Base-by-base conservation (phyloP, 2,329 filamentous ascomycete genomes). In the Trichoderma sp. region DNA sequence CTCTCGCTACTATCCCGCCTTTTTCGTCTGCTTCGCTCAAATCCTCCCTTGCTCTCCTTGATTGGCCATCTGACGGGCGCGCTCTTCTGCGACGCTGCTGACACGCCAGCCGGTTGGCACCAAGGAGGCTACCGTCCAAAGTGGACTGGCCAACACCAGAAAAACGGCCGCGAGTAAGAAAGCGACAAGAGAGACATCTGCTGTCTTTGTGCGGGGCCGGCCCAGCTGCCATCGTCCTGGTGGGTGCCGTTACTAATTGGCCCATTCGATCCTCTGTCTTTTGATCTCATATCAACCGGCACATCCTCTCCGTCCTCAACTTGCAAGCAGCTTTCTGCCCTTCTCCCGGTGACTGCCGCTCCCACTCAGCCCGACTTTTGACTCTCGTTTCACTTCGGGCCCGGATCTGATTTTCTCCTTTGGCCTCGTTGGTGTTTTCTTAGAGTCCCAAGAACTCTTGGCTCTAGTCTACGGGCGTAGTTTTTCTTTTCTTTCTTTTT, bases 141-240 rank as follows among this genome's bases (percentile, higher is more conserved):
- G 71, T 70, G 59, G 71, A 59, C 71, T 66, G 71, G 53, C 71
- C 71, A 73, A 67, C 68, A 73, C 53, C 62, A 58, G 57, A 15
- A 73, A 36, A 72, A 47, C 71, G 63, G 68, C 73, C 64, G 71
- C 74, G 74, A 75, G 75, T 74, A 73, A 73, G 53, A 75, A 73
- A 68, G 67, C 74, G 68, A 72, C 71, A 73, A 73, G 67, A 75
- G 72, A 76, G 74, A 76, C 75, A 76, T 72, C 55, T 63, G 47
- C 69, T 63, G 72, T 71, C 73, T 58, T 34, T 63, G 73, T 73
- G 74, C 70, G 74, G 72, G 73, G 73, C 71, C 59, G 36, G 67
- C 53, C 59, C 71, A 70, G 62, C 69, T 67, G 59, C 65, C 59
- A 65, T 64, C 66, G 53, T 58, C 39, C 11, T 62, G 69, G 70